Evolutionary conservation across 495 filamentous ascomycete species (phyloP), one percentile per base, ranked within the genome.

Genomic region (Xylaria curta): DNA sequence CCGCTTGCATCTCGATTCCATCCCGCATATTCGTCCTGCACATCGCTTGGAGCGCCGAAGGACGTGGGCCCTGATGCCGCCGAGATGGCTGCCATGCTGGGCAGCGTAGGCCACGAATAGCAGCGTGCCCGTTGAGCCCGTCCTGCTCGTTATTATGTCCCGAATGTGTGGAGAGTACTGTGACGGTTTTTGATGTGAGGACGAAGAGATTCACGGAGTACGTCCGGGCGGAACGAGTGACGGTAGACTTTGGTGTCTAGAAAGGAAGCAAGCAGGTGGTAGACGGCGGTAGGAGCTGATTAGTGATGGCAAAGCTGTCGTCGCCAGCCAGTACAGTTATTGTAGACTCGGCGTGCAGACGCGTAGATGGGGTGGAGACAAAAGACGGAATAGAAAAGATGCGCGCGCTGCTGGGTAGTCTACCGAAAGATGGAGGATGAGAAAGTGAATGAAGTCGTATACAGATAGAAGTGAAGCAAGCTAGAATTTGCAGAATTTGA

Each of bases 51-150:
- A 62, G 85, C 85, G 65, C 84, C 86, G 66, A 89, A 74, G 42
- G 86, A 82, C 38, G 84, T 75, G 68, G 81, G 79, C 70, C 81
- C 83, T 72, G 85, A 84, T 70, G 78, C 78, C 54, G 82, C 78
- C 65, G 85, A 86, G 77, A 87, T 83, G 74, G 86, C 79, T 72
- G 86, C 84, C 86, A 88, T 88, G 44, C 71, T 69, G 60, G 49
- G 75, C 74, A 76, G 76, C 71, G 64, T 71, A 54, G 58, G 71
- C 66, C 64, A 76, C 75, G 68, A 68, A 69, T 60, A 75, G 73
- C 44, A 54, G 68, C 53, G 47, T 56, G 44, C 36, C 51, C 60
- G 58, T 49, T 8, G 46, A 38, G 36, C 66, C 53, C 36, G 24
- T 36, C 42, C 67, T 36, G 17, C 53, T 28, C 42, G 17, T 7